Base-by-base conservation (phyloP, 352 stramenopile genomes). In the Globisporangium mamillatum region DNA sequence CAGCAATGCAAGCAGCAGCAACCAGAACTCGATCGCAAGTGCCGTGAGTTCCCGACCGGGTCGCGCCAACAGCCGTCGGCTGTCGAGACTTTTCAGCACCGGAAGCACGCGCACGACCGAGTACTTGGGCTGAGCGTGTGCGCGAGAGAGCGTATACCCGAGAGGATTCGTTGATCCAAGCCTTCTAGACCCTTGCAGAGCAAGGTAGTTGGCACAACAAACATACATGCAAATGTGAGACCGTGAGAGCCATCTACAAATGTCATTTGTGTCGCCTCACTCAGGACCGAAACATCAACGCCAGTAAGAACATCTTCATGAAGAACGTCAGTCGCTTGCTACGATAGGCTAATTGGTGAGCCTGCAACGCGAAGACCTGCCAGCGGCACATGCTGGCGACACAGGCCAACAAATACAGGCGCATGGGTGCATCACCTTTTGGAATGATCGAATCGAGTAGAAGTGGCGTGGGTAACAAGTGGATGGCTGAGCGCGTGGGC, bases 1-100 rank as follows among this genome's bases (percentile, higher is more conserved):
- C 14, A 69, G 72, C 25, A 68, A 68, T 66, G 69, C 70, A 57
- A 73, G 52, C 68, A 80, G 63, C 5, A 41, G 67, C n/a, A 62
- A 34, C 32, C 44, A 52, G 18, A 62, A 50, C 46, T 36, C 34
- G 34, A 62, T 50, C 32, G n/a, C 29, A 8, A 61, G n/a, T 41
- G 48, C 12, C 0, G 46, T 27, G 20, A 52, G 44, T 24, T 41
- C 46, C 5, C 48, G 50, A 44, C 24, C 57, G 32, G 32, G 29
- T 41, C 62, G 38, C n/a, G 24, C 44, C 61, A 67, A 59, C 63
- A 53, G 70, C 61, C 60, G 63, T 59, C 55, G 48, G 59, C n/a
- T 38, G 41, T 61, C 56, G 3, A 69, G 63, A 5, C 67, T 70
- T 56, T 65, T 74, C 56, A 71, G 73, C 56, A 72, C 64, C 55